Base-by-base conservation (phyloP, 2,329 filamentous ascomycete genomes). In the Myotisia sp. region DNA sequence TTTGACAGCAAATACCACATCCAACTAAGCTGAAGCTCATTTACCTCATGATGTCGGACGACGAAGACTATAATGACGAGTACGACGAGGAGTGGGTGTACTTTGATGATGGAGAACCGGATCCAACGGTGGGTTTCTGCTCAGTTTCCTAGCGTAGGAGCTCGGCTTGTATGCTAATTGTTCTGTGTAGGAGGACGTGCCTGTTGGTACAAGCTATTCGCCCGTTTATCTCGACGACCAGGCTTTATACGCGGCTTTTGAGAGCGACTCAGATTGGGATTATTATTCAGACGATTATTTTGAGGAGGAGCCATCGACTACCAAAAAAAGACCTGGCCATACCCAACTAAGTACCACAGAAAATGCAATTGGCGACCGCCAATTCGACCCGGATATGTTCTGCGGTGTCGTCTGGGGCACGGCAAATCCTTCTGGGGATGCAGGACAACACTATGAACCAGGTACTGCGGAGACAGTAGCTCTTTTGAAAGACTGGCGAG, bases 401-500 rank as follows among this genome's bases (percentile, higher is more conserved):
- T 54, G 57, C 28, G 53, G 57, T 7, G 56, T 61, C 4, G 44
- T 63, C 3, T 64, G 60, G 59, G 55, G 51, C 33, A 46, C 44
- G 2, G 44, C 50, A 3, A 42, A 52, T 13, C 37, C 54, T 7
- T 56, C 59, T 33, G 49, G 56, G 18, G 23, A 9, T 6, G 30
- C 43, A 2, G 41, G 47, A 3, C 42, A 51, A 13, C 37, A 54
- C 5, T 58, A 61, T 33, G 48, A 57, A 18, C 55, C 55, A 0
- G 60, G 59, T 3, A 45, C 55, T 3, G 56, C 56, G 3, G 54
- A 60, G 14, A 56, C 56, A 33, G 59, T 66, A 0, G 52, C 62
- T 2, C 40, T 66, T 12, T 47, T 65, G 30, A 56, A 59, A 41
- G 58, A 65, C 42, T 65, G 62, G 60, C 52, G 59, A 13, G 57